Conservation (phyloP, 2,329 filamentous ascomycete genomes). For the Colletotrichum cuscutae region DNA sequence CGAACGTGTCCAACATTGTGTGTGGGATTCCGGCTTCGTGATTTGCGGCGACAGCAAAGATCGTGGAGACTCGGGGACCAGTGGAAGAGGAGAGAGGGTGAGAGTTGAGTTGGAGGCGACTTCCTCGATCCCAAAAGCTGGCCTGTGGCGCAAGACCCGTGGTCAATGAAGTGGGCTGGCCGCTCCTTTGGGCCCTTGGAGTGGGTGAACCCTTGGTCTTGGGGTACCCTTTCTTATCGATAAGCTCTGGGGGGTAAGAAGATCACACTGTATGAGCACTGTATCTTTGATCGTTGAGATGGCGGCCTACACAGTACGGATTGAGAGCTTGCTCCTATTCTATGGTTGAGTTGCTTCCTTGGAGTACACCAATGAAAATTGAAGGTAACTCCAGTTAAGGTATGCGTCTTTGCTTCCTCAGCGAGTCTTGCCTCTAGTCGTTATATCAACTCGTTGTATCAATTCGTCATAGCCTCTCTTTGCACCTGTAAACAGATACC, state of each 20-base stretch:
- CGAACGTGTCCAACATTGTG: conserved; percentile 92
- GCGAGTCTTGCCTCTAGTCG: too few relatives aligned
- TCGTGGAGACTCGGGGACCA: neutral
- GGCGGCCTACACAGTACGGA: too few relatives aligned
- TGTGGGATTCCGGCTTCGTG: neutral
- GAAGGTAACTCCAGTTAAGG: too few relatives aligned
- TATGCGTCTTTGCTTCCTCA: too few relatives aligned
- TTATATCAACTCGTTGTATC: neutral
- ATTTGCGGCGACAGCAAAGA: neutral
- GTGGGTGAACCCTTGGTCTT: neutral
- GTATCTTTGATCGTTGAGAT: neutral
- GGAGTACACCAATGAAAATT: too few relatives aligned
- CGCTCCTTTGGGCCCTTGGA: neutral
- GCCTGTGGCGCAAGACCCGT: conserved; percentile 31
- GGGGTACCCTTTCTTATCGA: conserved; percentile 14
- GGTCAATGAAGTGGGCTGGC: conserved; percentile 18
- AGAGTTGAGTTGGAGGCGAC: conserved; percentile 13
- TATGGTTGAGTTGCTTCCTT: too few relatives aligned
- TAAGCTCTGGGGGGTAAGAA: conserved; percentile 15
- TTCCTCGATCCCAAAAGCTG: conserved; percentile 32
- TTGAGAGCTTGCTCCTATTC: too few relatives aligned
- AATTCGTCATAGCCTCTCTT: neutral
- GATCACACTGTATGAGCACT: neutral
- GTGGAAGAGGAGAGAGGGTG: neutral
- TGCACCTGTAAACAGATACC: conserved; percentile 1